Evolutionary conservation across 768 basidiomycete species (phyloP), one percentile per base, ranked within the genome.

Genomic region (Ramaria sp.): DNA sequence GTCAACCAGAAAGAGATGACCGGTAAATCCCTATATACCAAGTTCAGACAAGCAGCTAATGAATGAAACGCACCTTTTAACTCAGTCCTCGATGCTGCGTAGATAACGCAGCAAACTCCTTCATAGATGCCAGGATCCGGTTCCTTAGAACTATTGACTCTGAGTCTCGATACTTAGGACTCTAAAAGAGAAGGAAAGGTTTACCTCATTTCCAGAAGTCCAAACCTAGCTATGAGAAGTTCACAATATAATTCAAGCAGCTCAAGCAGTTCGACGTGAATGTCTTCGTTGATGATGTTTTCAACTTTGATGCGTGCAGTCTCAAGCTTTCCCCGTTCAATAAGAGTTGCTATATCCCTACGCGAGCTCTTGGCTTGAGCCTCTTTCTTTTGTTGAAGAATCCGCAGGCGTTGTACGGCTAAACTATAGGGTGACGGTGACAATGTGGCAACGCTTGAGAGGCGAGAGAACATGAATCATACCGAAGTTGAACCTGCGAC

Each of bases 171-270:
- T 33, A n/a, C 2, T 43, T n/a, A 34, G 20, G 24, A 43, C 11
- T 22, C 15, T 33, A 33, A 34, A 45, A 12, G 9, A 30, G 17
- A 13, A 42, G 38, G 13, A 42, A 42, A 13, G 13, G 43, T 60
- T 66, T 61, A 95, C 93, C 79, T 86, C 66, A 88, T 83, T 64
- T 99, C 96, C 47, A 99, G 77, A 30, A 98, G 71, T 10, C 89
- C 88, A 64, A 98, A 98, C 48, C 96, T 80, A 9, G 95, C 91
- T 22, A 94, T 76, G 19, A 98, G 71, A n/a, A 95, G 79, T 66
- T 99, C 96, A 61, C 88, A 90, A 68, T 97, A 97, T 11, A 98
- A 78, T 72, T 97, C 94, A 27, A 99, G 74, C 5, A 98, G 74
- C 65, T 99, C 95, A 38, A 97, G 73, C 24, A 97, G 77, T 66